phyloP scores from a whole-genome alignment of 768 basidiomycete genomes.

The Macrolepiota albuminosa region DNA sequence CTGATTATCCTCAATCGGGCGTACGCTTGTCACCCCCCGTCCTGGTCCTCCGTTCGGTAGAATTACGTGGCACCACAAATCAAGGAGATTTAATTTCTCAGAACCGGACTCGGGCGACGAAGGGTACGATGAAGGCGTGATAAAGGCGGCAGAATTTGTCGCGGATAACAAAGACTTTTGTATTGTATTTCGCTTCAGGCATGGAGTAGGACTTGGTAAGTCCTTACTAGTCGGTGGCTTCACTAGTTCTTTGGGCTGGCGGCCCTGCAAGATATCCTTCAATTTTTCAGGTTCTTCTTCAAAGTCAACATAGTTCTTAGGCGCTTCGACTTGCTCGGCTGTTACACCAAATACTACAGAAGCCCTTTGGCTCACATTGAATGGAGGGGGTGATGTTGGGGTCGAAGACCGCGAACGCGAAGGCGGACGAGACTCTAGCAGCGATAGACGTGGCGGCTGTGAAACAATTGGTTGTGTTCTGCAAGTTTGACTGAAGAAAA shows the following conservation, averaged over 20 bases:
- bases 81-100: conserved; percentile 21
- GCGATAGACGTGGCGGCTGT: conserved; percentile 16
- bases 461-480: conserved; percentile 5
- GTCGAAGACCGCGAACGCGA: conserved; percentile 35
- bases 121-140: conserved; percentile 35
- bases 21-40: conserved; percentile 41
- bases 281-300: conserved; percentile 77
- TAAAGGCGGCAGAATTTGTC: conserved; percentile 37
- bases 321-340: conserved; percentile 66
- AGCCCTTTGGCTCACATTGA: conserved; percentile 51
- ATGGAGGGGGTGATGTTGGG: conserved; percentile 44
- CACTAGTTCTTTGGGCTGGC: conserved; percentile 30
- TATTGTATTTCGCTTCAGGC: conserved; percentile 26
- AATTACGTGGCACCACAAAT: conserved; percentile 39
- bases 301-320: conserved; percentile 75
- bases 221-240: conserved; percentile 5
- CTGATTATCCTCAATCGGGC: conserved; percentile 35
- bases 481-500: conserved; percentile 29
- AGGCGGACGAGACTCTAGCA: conserved; percentile 19
- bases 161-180: conserved; percentile 43
- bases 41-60: conserved; percentile 38
- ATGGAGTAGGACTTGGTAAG: conserved; percentile 19
- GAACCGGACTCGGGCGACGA: conserved; percentile 29
- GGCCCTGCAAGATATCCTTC: conserved; percentile 66
- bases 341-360: conserved; percentile 71